Base-by-base conservation (phyloP, 208 protist species). In the Herpetomonas tarakana region DNA sequence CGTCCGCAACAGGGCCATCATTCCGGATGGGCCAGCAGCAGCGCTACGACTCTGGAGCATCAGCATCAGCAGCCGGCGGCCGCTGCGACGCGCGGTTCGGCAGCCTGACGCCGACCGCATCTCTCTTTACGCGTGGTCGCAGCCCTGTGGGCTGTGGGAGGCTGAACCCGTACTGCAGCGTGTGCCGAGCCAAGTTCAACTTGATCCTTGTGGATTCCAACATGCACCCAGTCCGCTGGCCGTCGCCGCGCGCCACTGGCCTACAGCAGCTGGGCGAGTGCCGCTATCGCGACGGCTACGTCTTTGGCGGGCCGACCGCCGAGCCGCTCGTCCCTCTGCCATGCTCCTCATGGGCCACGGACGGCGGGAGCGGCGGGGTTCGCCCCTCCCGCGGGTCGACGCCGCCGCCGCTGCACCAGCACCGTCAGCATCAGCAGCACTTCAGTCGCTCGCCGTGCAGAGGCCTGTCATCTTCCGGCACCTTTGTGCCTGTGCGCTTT, bases 91-190 rank as follows among this genome's bases (percentile, higher is more conserved):
- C n/a, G n/a, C n/a, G n/a, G n/a, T n/a, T n/a, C n/a, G 35, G 35
- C 35, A 41, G 35, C 35, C n/a, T n/a, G n/a, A 41, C 35, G 9
- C 35, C 35, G 9, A 41, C 35, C 9, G 9, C 6, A 18, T 41
- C 35, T 14, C n/a, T 6, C 50, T 31, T 22, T 14, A 74, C 71
- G 25, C 45, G 52, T 9, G 50, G 53, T 9, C 47, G 56, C 25
- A 80, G 72, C 49, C 78, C 84, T 25, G 68, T 94, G 24, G 78
- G 84, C 18, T 88, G 77, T 51, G 64, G 62, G 1, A 73, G 88
- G 22, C 69, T 94, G 46, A 94, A 94, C 61, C 88, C 88, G 16
- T 94, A 94, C 81, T 94, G 88, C 61, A 52, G 52, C 38, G 69
- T 69, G 2, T 94, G 88, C 69, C 77, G 79, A n/a, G 63, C 47